Conservation (phyloP, 208 protist species). For the Leishmania guyanensis region DNA sequence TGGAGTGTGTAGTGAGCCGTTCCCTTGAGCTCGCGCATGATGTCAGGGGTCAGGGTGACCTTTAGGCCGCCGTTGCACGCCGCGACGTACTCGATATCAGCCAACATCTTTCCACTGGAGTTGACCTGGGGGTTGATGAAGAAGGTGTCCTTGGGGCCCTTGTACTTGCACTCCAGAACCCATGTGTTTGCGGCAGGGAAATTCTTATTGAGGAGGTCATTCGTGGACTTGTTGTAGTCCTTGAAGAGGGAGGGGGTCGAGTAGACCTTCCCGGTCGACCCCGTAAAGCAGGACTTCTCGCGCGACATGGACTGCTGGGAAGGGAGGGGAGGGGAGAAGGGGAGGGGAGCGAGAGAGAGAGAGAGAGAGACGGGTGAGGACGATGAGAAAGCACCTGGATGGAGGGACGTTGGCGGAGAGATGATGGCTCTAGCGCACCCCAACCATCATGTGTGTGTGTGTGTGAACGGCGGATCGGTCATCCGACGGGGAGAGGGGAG, state of each 20-base stretch:
- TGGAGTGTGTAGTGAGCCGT: conserved; percentile 46
- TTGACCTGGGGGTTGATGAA: conserved; percentile 62
- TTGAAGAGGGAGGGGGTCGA: conserved; percentile 52
- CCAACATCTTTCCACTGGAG: conserved; percentile 40
- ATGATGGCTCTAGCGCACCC: background rate
- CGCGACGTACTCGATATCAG: conserved; percentile 66
- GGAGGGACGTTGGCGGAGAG: background rate
- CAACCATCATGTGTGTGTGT: background rate
- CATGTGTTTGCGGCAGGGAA: conserved; percentile 47
- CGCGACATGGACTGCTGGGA: background rate
- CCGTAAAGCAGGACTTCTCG: background rate
- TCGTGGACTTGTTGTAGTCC: conserved; percentile 83
- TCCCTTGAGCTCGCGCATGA: conserved; percentile 35
- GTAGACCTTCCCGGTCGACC: conserved; percentile 22
- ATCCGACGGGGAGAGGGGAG: background rate
- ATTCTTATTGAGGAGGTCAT: conserved; percentile 78
- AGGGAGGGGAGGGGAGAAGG: background rate
- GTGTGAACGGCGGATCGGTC: background rate
- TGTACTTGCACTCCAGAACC: conserved; percentile 85
- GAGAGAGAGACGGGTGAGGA: background rate
- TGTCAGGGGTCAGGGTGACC: conserved; percentile 48
- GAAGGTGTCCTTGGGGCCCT: conserved; percentile 58
- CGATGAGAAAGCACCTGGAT: background rate
- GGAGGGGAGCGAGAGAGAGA: too few species aligned
- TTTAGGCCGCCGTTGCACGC: conserved; percentile 54